A percentile compares a stretch with the other conserved stretches of the same genome.
Conservation (phyloP, 352 stramenopile species). For the Phytophthora podocarpi region DNA sequence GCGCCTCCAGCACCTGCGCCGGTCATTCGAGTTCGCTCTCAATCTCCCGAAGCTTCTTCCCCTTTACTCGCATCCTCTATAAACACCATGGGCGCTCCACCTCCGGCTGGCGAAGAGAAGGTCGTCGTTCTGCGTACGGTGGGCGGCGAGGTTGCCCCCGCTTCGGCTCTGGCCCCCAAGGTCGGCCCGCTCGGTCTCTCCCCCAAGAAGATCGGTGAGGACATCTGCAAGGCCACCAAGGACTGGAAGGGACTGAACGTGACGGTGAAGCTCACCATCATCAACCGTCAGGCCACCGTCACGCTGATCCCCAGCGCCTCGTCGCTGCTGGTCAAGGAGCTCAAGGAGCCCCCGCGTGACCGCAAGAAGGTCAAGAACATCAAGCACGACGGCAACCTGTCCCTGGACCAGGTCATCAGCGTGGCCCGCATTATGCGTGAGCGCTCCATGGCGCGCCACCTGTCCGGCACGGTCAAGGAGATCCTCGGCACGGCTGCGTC, state of each 20-base stretch:
- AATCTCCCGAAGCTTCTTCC: conserved; percentile 35
- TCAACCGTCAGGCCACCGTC: conserved; percentile 98
- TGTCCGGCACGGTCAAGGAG: conserved; percentile 99
- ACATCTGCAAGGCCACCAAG: conserved; percentile 99
- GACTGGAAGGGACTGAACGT: conserved; percentile 99
- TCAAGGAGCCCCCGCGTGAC: conserved; percentile 99
- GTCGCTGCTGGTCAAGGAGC: conserved; percentile 99
- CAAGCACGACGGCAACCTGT: conserved; percentile 99
- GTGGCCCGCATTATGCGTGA: conserved; percentile 98
- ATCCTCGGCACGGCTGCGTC: conserved; percentile 99
- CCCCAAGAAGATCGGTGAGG: conserved; percentile 99
- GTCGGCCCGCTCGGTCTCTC: conserved; percentile 99
- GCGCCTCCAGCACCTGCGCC: background rate
- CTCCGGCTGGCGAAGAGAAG: conserved; percentile 89
- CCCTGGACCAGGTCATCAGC: conserved; percentile 98
- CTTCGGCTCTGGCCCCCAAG: conserved; percentile 99
- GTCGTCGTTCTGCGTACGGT: conserved; percentile 98
- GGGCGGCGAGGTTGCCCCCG: conserved; percentile 98
- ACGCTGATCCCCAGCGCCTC: conserved; percentile 98
- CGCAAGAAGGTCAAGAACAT: conserved; percentile 99
- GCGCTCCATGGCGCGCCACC: conserved; percentile 96
- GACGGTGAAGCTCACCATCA: conserved; percentile 99
- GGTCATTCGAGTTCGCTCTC: conserved; percentile 48
- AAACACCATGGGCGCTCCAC: conserved; percentile 91
- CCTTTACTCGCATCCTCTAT: conserved; percentile 80